Conservation (phyloP, 257 asterid species). For the Jacaranda mimosifolia region DNA sequence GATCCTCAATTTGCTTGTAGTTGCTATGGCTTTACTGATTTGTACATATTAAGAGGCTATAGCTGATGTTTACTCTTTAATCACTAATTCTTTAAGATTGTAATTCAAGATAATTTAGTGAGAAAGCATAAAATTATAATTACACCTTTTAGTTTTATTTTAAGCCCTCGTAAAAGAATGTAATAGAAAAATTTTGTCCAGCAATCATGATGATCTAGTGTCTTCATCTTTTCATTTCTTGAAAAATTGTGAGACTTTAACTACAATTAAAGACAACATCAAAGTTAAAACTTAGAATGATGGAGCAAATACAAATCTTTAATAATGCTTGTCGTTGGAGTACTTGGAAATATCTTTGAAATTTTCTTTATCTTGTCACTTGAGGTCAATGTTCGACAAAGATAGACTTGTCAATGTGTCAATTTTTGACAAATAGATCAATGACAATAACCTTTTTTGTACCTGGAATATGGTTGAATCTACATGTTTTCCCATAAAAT, state of each 20-base stretch:
- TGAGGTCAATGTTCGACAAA: conserved; percentile 6
- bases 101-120: background rate
- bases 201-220: conserved; percentile 5
- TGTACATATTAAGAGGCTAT: background rate
- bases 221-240: background rate
- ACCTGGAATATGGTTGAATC: background rate
- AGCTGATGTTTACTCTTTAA: background rate
- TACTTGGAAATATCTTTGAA: background rate
- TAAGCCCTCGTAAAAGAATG: background rate
- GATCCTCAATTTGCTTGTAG: background rate
- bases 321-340: background rate
- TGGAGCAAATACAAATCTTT: background rate
- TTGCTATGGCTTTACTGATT: background rate
- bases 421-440: background rate
- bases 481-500: background rate
- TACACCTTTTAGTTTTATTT: background rate
- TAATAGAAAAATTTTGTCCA: background rate
- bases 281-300: conserved; percentile 4
- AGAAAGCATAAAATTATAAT: background rate
- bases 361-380: conserved; percentile 3
- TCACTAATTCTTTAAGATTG: conserved; percentile 3
- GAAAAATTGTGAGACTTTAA: background rate
- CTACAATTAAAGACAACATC: background rate
- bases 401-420: background rate
- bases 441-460: background rate